phyloP scores from a whole-genome alignment of 805 yeast species.

The Grigorovia yakushimaensis region DNA sequence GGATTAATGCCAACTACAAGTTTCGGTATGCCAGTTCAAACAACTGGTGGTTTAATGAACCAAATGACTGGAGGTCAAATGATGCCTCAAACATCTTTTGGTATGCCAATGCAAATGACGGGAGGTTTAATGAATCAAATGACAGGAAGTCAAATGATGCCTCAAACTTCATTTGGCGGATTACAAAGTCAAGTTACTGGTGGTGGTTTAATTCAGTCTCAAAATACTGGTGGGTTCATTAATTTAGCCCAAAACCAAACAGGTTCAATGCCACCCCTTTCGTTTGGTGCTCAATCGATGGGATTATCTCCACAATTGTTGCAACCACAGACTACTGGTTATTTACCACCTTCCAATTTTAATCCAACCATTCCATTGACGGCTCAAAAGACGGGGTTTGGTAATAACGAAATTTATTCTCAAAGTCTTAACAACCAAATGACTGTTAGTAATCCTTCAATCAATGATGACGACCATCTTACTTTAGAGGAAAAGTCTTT shows the following conservation, averaged over 20 bases:
- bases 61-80: constrained; percentile 18
- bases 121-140: constrained; percentile 38
- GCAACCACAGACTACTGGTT: constrained; percentile 52
- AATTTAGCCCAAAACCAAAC: background rate
- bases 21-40: constrained; percentile 21
- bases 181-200: constrained; percentile 31
- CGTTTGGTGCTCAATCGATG: constrained; percentile 25
- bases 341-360: constrained; percentile 39
- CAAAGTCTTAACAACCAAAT: constrained; percentile 29
- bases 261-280: constrained; percentile 20
- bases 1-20: constrained; percentile 32
- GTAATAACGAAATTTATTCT: constrained; percentile 32
- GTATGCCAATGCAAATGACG: constrained; percentile 19
- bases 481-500: constrained; percentile 79
- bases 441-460: constrained; percentile 27
- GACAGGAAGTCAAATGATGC: constrained; percentile 34
- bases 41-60: constrained; percentile 1
- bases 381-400: constrained; percentile 38
- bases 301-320: constrained; percentile 33
- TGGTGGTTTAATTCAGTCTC: constrained; percentile 31
- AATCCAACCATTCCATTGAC: constrained; percentile 28
- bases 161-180: constrained; percentile 27
- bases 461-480: constrained; percentile 47
- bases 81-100: constrained; percentile 30
- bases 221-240: constrained; percentile 31